Evolutionary conservation across 352 stramenopile species (phyloP), one percentile per base, ranked within the genome.

Genomic region (Phytophthora meadii): DNA sequence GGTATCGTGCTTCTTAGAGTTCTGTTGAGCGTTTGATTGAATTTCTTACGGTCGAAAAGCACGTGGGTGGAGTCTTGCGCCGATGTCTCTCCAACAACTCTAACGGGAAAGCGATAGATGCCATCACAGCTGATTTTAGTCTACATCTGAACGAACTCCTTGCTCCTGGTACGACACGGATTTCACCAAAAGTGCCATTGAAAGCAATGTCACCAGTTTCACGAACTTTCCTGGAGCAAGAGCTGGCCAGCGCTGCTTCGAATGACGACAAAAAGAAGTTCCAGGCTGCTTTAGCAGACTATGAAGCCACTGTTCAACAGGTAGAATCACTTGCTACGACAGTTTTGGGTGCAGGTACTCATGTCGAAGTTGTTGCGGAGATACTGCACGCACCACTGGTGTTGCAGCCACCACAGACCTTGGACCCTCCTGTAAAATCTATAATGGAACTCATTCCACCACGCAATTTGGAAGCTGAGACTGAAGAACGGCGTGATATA

Each of bases 251-350:
- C 41, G 66, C 80, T 1, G 34, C 70, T 14, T 77, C 79, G 9
- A 82, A 77, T 37, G 87, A 94, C 19, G 87, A 94, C 19, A 94
- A 92, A 66, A 94, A 91, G 68, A 84, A 82, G 37, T 51, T 88
- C 3, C 87, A 93, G 40, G 55, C 69, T 19, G 68, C 82, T 14
- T 27, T 94, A 28, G 78, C 64, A 42, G 87, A 94, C 17, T 93
- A 90, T 59, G 84, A 94, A 14, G 46, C 67, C 3, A 70, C 68
- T 44, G 51, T 74, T 15, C 68, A 82, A 30, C 56, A 74, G 19
- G 61, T 66, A 17, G 42, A 47, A 8, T 34, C 59, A 1, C 51
- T 89, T 19, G 74, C 75, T 2, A 53, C 12, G 0, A 58, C 74
- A n/a, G 46, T 79, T 10, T 61, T 34, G 2, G 34, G 15, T n/a